Conservation (phyloP, 352 stramenopile species). For the Globisporangium recalcitrans region DNA sequence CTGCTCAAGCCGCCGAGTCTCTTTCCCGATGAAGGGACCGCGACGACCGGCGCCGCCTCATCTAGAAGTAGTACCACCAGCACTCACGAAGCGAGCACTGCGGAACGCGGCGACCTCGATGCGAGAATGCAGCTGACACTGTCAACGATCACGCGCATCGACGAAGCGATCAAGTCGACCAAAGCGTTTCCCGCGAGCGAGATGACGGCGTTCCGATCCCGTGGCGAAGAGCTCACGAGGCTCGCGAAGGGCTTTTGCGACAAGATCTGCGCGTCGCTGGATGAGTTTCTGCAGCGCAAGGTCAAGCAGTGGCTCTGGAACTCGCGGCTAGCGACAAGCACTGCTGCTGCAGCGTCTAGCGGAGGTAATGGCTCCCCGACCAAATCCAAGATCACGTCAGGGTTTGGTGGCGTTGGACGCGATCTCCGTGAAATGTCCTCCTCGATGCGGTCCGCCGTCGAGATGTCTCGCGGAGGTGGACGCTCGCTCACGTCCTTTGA, state of each 20-base stretch:
- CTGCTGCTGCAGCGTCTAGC: neutral
- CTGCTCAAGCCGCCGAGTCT: constrained; percentile 44
- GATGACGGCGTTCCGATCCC: constrained; percentile 52
- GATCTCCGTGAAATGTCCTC: constrained; percentile 29
- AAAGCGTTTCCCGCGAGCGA: constrained; percentile 51
- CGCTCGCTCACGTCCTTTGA: constrained; percentile 38
- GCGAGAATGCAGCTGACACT: constrained; percentile 33
- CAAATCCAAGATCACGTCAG: constrained; percentile 3
- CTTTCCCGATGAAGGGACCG: constrained; percentile 47
- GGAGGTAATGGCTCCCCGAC: constrained; percentile 10
- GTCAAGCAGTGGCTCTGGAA: constrained; percentile 34
- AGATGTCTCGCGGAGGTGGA: constrained; percentile 23
- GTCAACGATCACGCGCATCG: constrained; percentile 38
- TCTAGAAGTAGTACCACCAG: constrained; percentile 10
- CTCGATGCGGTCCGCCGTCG: constrained; percentile 19
- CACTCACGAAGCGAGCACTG: neutral
- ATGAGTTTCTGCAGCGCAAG: constrained; percentile 47
- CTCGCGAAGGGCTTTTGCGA: constrained; percentile 40
- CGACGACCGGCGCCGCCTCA: too few relatives aligned
- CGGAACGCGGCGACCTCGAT: constrained; percentile 17
- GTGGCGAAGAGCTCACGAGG: constrained; percentile 48
- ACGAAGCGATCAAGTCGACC: constrained; percentile 56
- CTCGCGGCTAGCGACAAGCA: constrained; percentile 16
- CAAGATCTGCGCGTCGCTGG: constrained; percentile 49
- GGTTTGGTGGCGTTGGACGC: constrained; percentile 11